Evolutionary conservation across 768 basidiomycete genomes (phyloP).

Genomic region (Trametes coccinea): DNA sequence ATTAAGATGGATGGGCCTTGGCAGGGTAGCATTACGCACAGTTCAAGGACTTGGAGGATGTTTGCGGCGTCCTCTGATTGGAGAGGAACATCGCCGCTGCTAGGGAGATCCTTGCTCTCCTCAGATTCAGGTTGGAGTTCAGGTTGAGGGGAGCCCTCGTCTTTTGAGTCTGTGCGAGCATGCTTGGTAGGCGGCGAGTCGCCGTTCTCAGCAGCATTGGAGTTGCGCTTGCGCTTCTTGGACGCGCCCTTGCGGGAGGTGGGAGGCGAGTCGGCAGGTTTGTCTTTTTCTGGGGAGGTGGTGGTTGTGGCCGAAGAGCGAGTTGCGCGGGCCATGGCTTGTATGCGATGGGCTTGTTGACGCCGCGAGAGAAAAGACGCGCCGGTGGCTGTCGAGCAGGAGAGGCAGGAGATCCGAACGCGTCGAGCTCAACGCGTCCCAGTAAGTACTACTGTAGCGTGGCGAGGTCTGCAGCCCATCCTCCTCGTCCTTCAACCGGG

Average conservation of each 20-base stretch:
- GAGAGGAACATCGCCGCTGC: conserved; percentile 51
- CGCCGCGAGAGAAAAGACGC: conserved; percentile 32
- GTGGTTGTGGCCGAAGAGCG: conserved; percentile 47
- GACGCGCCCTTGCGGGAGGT: conserved; percentile 34
- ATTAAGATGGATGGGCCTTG: conserved; percentile 14
- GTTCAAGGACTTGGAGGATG: conserved; percentile 61
- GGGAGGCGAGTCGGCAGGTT: conserved; percentile 26
- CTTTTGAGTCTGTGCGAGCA: conserved; percentile 42
- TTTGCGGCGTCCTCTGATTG: conserved; percentile 46
- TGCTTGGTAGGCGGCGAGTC: conserved; percentile 55
- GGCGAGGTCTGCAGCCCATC: conserved; percentile 20
- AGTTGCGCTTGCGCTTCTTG: conserved; percentile 72
- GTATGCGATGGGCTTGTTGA: conserved; percentile 9
- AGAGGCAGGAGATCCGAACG: conserved; percentile 15
- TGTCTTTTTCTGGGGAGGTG: conserved; percentile 43
- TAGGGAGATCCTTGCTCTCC: conserved; percentile 33
- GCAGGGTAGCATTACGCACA: conserved; percentile 38
- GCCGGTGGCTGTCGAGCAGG: conserved; percentile 34
- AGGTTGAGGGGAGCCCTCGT: conserved; percentile 29
- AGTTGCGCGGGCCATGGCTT: conserved; percentile 73
- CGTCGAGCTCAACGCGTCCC: conserved; percentile 30
- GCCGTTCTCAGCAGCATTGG: conserved; percentile 43
- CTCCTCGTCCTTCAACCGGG: neutral
- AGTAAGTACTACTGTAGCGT: conserved; percentile 13
- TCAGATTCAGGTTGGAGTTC: conserved; percentile 18